Evolutionary conservation across 495 filamentous ascomycete species (phyloP).

Genomic region (Evernia prunastri): DNA sequence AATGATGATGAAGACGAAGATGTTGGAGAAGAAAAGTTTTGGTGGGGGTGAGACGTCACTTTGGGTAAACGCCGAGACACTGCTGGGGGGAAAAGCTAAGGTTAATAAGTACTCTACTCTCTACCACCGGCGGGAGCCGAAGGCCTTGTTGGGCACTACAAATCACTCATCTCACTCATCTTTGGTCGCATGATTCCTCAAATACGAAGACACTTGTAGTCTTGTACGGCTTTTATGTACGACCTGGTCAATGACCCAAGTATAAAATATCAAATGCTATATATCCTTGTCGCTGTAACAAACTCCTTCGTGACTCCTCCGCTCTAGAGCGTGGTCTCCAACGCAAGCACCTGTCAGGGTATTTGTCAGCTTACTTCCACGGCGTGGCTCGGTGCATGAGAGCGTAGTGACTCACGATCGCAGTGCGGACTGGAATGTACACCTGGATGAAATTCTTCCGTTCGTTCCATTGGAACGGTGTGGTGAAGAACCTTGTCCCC

Average conservation of each 20-base stretch:
- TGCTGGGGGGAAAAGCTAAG: too few relatives aligned
- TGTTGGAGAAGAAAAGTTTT: neutral
- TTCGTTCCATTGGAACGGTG: constrained; percentile 79
- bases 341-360: constrained; percentile 25
- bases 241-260: neutral
- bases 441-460: constrained; percentile 85
- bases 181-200: neutral
- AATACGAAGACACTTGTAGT: neutral
- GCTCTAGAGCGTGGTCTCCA: constrained; percentile 26
- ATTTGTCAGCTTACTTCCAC: constrained; percentile 21
- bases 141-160: neutral
- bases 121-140: neutral
- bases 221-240: neutral
- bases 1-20: too few relatives aligned
- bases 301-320: neutral
- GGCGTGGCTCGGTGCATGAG: neutral
- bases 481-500: constrained; percentile 82
- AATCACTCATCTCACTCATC: neutral
- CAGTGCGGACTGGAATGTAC: constrained; percentile 81
- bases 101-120: too few relatives aligned
- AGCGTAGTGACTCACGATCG: constrained; percentile 58
- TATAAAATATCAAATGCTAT: neutral
- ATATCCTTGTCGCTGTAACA: neutral
- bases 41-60: constrained; percentile 13
- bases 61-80: constrained; percentile 4